These are phyloP conservation scores for Exophiala alcalophila DNA, from an alignment of 2,329 filamentous ascomycete genomes.

Conservation along the genomic window DNA sequence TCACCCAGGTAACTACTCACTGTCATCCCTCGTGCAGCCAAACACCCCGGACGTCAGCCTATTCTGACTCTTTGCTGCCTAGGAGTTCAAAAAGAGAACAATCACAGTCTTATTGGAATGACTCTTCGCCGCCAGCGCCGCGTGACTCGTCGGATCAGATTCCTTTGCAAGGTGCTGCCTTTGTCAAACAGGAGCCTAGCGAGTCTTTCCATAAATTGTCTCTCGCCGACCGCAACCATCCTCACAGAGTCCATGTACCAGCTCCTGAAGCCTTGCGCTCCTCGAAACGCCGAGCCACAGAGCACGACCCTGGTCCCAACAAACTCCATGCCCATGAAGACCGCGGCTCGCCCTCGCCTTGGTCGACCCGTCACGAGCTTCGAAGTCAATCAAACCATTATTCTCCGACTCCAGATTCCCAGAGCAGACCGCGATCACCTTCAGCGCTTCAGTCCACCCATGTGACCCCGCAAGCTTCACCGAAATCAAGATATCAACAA, in stretches of 20 bases:
- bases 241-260: background rate
- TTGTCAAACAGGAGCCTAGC: constrained; percentile 10
- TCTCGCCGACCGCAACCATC: constrained; percentile 3
- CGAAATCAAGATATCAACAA: no score
- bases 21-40: no score
- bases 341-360: constrained; percentile 17
- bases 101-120: background rate
- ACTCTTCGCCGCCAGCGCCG: constrained; percentile 3
- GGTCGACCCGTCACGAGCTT: constrained; percentile 7
- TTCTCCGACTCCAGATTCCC: constrained; percentile 6
- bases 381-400: no score
- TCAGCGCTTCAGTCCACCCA: constrained; percentile 13
- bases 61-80: constrained; percentile 7
- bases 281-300: constrained; percentile 18
- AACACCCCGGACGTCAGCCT: background rate
- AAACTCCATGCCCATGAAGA: constrained; percentile 13
- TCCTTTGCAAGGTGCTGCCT: background rate
- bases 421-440: constrained; percentile 8
- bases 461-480: constrained; percentile 18
- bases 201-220: constrained; percentile 1
- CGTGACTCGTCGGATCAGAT: background rate
- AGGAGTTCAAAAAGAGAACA: background rate
- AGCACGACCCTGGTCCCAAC: constrained; percentile 11
- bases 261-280: constrained; percentile 8
- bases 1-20: no score